Conservation (phyloP, 495 filamentous ascomycete species). For the Gamarada debralockiae region DNA sequence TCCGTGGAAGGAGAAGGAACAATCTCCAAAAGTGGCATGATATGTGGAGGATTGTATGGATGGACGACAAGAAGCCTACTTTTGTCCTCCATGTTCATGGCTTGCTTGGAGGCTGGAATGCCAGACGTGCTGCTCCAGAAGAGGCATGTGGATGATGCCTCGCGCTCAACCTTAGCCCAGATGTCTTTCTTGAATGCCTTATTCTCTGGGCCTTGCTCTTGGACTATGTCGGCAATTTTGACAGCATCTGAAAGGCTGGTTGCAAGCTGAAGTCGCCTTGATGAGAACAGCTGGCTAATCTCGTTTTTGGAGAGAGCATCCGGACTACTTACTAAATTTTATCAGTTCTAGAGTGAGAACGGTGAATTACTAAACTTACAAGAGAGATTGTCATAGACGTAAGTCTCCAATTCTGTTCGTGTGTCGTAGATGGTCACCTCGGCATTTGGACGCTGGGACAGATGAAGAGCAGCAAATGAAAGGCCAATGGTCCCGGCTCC, state of each 20-base stretch:
- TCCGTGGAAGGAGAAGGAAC: slow-evolving; percentile 44
- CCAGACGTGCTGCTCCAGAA: slow-evolving; percentile 57
- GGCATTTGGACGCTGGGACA: slow-evolving; percentile 34
- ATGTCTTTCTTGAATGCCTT: slow-evolving; percentile 44
- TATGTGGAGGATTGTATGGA: slow-evolving; percentile 58
- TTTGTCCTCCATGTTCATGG: slow-evolving; percentile 24
- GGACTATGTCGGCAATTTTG: slow-evolving; percentile 43
- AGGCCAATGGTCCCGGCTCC: slow-evolving; percentile 58
- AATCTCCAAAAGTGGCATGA: slow-evolving; percentile 57
- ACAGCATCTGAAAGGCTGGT: slow-evolving; percentile 38
- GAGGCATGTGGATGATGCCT: slow-evolving; percentile 23
- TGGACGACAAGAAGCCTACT: slow-evolving; percentile 52
- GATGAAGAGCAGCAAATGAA: slow-evolving; percentile 54
- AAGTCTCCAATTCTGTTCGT: slow-evolving; percentile 43
- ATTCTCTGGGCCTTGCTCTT: slow-evolving; percentile 57
- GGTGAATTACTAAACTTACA: slow-evolving; percentile 19
- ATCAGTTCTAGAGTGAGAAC: too few relatives aligned
- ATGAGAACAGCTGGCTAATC: neutral
- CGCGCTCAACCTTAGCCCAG: slow-evolving; percentile 46
- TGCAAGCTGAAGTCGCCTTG: slow-evolving; percentile 33
- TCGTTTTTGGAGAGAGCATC: too few relatives aligned
- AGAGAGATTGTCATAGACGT: slow-evolving; percentile 40
- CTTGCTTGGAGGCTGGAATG: slow-evolving; percentile 48
- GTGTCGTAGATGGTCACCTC: slow-evolving; percentile 50
- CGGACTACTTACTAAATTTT: too few relatives aligned